Conservation (phyloP, 805 yeast genomes). For the Candida vaughaniae region DNA sequence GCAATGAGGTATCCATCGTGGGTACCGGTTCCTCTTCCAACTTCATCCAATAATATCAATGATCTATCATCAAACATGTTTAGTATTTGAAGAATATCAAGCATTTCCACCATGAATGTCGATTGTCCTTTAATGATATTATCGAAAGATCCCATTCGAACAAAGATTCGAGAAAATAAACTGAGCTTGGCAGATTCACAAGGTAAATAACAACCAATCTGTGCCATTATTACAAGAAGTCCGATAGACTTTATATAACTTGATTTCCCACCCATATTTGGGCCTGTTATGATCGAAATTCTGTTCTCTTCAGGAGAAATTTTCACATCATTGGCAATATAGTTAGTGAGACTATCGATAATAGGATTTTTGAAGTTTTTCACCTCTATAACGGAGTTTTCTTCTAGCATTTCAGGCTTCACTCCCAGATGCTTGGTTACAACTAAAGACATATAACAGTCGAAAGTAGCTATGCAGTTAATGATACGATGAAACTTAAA, state of each 20-base stretch:
- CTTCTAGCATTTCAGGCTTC: constrained; percentile 49
- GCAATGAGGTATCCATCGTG: constrained; percentile 83
- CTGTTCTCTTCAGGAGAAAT: constrained; percentile 50
- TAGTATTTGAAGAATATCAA: constrained; percentile 61
- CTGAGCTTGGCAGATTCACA: constrained; percentile 62
- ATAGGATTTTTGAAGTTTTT: constrained; percentile 66
- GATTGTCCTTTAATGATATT: constrained; percentile 72
- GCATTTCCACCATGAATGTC: constrained; percentile 78
- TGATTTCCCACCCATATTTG: constrained; percentile 88
- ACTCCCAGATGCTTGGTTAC: constrained; percentile 48
- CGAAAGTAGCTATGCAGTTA: constrained; percentile 52
- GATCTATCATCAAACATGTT: constrained; percentile 53
- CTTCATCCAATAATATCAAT: constrained; percentile 67
- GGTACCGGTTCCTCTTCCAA: constrained; percentile 76
- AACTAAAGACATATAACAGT: constrained; percentile 66
- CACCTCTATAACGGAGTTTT: constrained; percentile 44
- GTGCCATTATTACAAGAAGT: constrained; percentile 66
- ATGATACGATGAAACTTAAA: constrained; percentile 42
- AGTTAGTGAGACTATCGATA: constrained; percentile 50
- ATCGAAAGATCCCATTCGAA: constrained; percentile 86
- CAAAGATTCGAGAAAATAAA: constrained; percentile 71
- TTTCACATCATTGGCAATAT: constrained; percentile 65
- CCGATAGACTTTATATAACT: constrained; percentile 76
- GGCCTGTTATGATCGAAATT: constrained; percentile 71
- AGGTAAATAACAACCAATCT: constrained; percentile 75